Base-by-base conservation (phyloP, 495 filamentous ascomycete species). In the Neurospora sp. region DNA sequence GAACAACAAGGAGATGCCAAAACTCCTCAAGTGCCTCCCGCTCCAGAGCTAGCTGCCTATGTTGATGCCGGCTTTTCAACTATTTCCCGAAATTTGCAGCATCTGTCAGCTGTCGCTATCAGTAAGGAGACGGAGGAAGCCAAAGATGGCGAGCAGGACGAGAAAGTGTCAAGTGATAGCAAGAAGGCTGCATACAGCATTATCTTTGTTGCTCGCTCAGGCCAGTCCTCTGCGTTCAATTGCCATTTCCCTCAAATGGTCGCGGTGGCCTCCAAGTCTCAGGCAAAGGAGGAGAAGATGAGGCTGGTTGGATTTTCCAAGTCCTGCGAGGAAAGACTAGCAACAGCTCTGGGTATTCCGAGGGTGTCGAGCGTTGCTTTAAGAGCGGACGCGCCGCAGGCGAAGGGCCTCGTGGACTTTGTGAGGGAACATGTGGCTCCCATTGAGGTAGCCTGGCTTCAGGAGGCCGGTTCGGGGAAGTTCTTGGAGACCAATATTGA, bases 171-270 rank as follows among this genome's bases (percentile, higher is more conserved):
- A 39, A 48, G 27, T 45, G 53, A 69, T 40, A 72, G 70, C 42
- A 53, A 68, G 9, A 35, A 35, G 27, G 53, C 72, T 44, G 74
- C 73, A 3, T 72, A 70, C 72, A 74, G 45, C 35, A 82, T 82
- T 12, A 81, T 91, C 31, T 91, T 91, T 74, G 83, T 87, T 41
- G 78, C 84, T 37, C 82, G 82, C 59, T 86, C 85, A 37, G 83
- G 82, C 18, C 84, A 86, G 40, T 82, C 87, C 18, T 79, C 84
- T 39, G 77, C 82, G 18, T 82, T 89, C 59, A 81, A 89, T 78
- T 83, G 84, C 9, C 89, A 92, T 75, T 83, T 92, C 48, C 90
- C 90, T 35, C 83, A 87, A 69, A 85, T 90, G 76, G 81, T 86
- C 9, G 81, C 81, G 31, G 81, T 85, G 22, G 87, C 87, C 38